Conservation (phyloP, 345 rosid genomes). For the Hibiscus trionum region DNA sequence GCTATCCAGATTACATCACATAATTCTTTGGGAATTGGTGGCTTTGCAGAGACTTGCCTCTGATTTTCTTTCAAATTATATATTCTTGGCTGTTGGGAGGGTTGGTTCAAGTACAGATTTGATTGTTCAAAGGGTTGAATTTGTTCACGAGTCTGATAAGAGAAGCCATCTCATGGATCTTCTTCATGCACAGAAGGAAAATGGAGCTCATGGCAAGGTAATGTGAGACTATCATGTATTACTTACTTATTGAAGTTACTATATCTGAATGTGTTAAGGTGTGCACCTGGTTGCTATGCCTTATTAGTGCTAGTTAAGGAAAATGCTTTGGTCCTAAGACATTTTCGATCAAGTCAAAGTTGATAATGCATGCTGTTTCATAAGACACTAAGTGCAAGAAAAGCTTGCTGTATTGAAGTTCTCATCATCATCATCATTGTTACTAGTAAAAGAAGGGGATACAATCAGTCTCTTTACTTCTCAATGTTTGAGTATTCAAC, state of each 20-base stretch:
- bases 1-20: not conserved
- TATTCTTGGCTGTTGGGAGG: slow-evolving; percentile 96
- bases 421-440: not conserved
- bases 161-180: slow-evolving; percentile 99
- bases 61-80: slow-evolving; percentile 70
- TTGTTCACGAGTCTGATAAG: slow-evolving; percentile 87
- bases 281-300: not conserved
- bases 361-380: not conserved
- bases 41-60: slow-evolving; percentile 83
- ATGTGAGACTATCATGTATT: not conserved
- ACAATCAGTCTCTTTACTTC: not conserved
- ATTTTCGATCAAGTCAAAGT: not conserved
- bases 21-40: not conserved
- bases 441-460: not conserved
- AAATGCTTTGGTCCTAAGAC: not conserved
- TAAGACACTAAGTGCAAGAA: not conserved
- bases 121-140: slow-evolving; percentile 94
- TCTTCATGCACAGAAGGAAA: slow-evolving; percentile 87
- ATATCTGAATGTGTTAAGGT: not conserved
- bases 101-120: slow-evolving; percentile 99
- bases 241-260: not conserved
- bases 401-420: not conserved
- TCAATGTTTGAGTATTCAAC: not conserved
- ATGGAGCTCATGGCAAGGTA: slow-evolving; percentile 78
- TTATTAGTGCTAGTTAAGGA: not conserved